These are phyloP conservation scores for Didymella glomerata DNA, from an alignment of 2,329 filamentous ascomycete genomes.

Conservation along the genomic window DNA sequence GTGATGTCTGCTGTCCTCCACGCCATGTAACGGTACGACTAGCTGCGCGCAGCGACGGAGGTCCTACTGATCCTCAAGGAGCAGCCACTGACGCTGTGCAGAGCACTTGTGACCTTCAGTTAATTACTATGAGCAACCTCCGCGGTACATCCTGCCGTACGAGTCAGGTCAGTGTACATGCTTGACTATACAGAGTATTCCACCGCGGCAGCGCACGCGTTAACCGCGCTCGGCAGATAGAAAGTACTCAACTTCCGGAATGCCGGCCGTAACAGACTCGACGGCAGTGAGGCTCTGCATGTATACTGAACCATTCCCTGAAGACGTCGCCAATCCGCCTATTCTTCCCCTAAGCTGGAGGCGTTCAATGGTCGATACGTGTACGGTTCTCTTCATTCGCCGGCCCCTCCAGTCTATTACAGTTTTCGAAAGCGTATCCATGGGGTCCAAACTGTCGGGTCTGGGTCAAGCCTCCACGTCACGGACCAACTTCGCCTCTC, in stretches of 20 bases:
- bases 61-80: background rate
- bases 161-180: background rate
- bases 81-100: slow-evolving; percentile 7
- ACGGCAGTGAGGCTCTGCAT: background rate
- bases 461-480: slow-evolving; percentile 17
- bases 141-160: slow-evolving; percentile 1
- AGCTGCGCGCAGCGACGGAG: background rate
- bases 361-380: background rate
- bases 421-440: slow-evolving; percentile 6
- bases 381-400: background rate
- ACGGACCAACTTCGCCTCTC: background rate
- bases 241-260: background rate
- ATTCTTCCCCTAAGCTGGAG: background rate
- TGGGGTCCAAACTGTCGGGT: slow-evolving; percentile 17
- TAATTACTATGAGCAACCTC: background rate
- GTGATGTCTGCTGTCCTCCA: background rate
- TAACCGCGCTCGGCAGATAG: slow-evolving; percentile 8
- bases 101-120: background rate
- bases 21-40: slow-evolving; percentile 8
- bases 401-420: background rate
- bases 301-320: background rate
- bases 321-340: background rate
- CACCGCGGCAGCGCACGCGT: background rate
- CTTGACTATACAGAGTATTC: background rate
- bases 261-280: background rate